phyloP scores from a whole-genome alignment of 805 yeast genomes.

The Brettanomyces anomalus region DNA sequence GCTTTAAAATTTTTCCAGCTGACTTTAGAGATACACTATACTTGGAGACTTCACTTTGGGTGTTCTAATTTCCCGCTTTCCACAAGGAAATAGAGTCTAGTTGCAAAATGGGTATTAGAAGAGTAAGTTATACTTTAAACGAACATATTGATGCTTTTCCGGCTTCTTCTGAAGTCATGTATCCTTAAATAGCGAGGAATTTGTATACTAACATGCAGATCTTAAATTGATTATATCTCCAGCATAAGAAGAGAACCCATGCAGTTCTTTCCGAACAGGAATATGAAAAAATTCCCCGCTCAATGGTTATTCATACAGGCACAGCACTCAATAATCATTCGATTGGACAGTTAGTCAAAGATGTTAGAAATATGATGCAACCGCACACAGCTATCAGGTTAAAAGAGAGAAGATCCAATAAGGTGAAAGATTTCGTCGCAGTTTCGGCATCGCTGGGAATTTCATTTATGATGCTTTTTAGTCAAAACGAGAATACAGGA shows the following conservation, averaged over 20 bases:
- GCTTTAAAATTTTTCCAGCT: conserved; percentile 4
- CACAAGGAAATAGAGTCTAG: no score
- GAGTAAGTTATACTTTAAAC: conserved; percentile 20
- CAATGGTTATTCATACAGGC: conserved; percentile 91
- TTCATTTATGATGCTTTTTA: conserved; percentile 77
- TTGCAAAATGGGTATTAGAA: conserved; percentile 25
- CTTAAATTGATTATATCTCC: not conserved
- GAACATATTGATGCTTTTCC: no score
- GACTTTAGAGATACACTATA: not conserved
- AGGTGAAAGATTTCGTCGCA: conserved; percentile 87
- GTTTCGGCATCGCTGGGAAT: conserved; percentile 98
- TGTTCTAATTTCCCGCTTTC: no score
- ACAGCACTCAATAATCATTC: conserved; percentile 66
- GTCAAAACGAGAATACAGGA: conserved; percentile 71
- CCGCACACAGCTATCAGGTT: conserved; percentile 92
- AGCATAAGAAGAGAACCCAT: conserved; percentile 83
- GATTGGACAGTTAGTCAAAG: conserved; percentile 74
- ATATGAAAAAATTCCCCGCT: conserved; percentile 67
- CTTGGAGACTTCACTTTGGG: no score
- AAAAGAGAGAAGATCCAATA: conserved; percentile 79
- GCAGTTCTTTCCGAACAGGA: conserved; percentile 56
- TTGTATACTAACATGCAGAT: no score
- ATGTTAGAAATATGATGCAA: conserved; percentile 84
- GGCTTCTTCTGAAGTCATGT: no score
- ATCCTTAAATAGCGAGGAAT: no score